Evolutionary conservation across 495 filamentous ascomycete species (phyloP).

Genomic region (Astrocystis sublimbata): DNA sequence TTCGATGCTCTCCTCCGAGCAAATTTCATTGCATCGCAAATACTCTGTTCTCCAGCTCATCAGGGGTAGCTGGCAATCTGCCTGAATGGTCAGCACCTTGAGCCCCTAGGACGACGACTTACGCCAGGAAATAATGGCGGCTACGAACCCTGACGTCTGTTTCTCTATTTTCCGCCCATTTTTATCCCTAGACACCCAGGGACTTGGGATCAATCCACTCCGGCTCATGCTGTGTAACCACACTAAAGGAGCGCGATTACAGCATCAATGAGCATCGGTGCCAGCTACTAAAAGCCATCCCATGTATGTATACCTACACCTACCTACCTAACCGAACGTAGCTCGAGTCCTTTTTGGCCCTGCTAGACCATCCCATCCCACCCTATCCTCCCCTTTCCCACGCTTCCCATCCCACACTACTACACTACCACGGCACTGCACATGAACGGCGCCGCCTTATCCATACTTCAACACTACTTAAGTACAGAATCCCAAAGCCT

Average conservation of each 20-base stretch:
- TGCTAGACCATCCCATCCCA: not conserved
- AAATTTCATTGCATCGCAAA: too few relatives aligned
- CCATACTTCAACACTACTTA: too few relatives aligned
- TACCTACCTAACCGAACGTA: conserved; percentile 3
- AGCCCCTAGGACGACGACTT: too few relatives aligned
- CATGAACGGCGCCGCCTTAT: not conserved
- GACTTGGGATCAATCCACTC: not conserved
- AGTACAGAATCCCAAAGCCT: not conserved
- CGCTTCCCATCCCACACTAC: not conserved
- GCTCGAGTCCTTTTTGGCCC: not conserved
- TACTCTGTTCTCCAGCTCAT: too few relatives aligned
- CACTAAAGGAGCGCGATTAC: conserved; percentile 14
- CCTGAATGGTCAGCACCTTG: too few relatives aligned
- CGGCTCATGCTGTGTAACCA: conserved; percentile 23
- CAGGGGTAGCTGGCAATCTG: too few relatives aligned
- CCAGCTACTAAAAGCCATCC: conserved; percentile 1
- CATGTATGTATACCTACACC: not conserved
- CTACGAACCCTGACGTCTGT: too few relatives aligned
- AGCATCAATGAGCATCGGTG: too few relatives aligned
- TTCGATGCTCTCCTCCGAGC: too few relatives aligned
- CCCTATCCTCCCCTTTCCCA: not conserved
- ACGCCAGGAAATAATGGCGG: too few relatives aligned
- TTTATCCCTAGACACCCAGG: not conserved
- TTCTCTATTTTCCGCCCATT: too few relatives aligned
- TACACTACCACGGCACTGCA: not conserved